Percentiles rank a stretch among this genome's conserved stretches.
These are phyloP conservation scores for Paecilomyces variotii DNA, from an alignment of 2,329 filamentous ascomycete genomes.

Conservation along the genomic window DNA sequence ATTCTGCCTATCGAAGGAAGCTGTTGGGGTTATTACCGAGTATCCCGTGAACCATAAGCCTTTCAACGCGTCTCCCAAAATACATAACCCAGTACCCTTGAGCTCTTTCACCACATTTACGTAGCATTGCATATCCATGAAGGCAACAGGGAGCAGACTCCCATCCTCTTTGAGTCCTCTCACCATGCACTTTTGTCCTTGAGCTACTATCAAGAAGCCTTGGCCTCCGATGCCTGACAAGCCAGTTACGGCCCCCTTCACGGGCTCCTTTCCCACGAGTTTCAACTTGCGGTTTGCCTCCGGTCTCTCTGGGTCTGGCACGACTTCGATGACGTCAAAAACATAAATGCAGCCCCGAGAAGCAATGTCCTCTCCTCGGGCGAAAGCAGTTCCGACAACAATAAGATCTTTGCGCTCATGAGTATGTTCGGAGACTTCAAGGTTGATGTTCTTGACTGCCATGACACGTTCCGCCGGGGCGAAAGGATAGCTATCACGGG, in stretches of 20 bases:
- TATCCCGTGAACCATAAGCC: constrained; percentile 96
- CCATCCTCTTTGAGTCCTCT: constrained; percentile 92
- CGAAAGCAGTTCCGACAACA: constrained; percentile 73
- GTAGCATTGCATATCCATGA: constrained; percentile 96
- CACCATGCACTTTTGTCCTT: constrained; percentile 97
- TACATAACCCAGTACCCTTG: constrained; percentile 71
- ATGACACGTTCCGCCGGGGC: constrained; percentile 70
- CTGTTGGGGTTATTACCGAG: constrained; percentile 46
- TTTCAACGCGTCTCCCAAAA: constrained; percentile 85
- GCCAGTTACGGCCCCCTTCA: constrained; percentile 84
- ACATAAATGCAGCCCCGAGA: constrained; percentile 80
- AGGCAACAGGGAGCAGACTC: constrained; percentile 83
- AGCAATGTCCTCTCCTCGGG: constrained; percentile 84
- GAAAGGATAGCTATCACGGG: constrained; percentile 47
- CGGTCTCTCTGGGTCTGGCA: constrained; percentile 75
- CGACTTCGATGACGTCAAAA: constrained; percentile 84
- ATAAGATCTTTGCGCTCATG: constrained; percentile 78
- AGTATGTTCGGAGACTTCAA: constrained; percentile 86
- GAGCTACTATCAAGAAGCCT: constrained; percentile 79
- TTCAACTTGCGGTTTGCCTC: constrained; percentile 83
- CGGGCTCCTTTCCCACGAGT: constrained; percentile 79
- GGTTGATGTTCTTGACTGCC: constrained; percentile 71
- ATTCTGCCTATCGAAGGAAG: not conserved
- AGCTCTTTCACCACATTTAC: constrained; percentile 80
- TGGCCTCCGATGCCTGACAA: constrained; percentile 78